Conservation (phyloP, 208 protist species). For the Leishmania tropica region DNA sequence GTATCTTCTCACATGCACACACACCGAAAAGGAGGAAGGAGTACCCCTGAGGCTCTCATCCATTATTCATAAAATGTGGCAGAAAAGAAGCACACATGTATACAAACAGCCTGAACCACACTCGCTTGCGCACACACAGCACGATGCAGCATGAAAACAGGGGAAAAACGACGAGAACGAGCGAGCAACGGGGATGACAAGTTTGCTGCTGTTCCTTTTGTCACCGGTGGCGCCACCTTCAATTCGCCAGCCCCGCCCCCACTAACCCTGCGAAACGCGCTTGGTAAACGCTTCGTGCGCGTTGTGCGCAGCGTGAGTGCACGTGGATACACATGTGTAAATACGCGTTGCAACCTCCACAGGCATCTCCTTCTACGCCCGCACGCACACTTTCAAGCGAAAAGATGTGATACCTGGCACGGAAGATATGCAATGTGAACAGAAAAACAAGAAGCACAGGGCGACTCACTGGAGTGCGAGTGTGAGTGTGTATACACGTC, state of each 20-base stretch:
- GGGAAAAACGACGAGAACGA: background rate
- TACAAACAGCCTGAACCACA: background rate
- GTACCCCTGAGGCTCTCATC: background rate
- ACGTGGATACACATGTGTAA: background rate
- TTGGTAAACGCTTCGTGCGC: background rate
- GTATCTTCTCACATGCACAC: background rate
- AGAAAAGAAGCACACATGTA: background rate
- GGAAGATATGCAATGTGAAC: background rate
- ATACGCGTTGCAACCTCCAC: background rate
- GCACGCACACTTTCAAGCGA: background rate
- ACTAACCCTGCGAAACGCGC: background rate
- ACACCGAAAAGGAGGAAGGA: background rate
- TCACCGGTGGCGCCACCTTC: background rate
- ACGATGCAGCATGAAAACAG: background rate
- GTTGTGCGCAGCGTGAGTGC: background rate
- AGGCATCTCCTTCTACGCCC: background rate
- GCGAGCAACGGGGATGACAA: background rate
- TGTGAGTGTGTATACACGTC: slow-evolving; percentile 8
- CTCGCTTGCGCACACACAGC: background rate
- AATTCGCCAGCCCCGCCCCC: background rate
- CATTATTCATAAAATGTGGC: background rate
- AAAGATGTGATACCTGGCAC: background rate
- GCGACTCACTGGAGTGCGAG: background rate
- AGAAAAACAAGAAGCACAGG: background rate
- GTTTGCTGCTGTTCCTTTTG: background rate